Conservation (phyloP, 2,329 filamentous ascomycete genomes). For the Cladobotryum mycophilum region DNA sequence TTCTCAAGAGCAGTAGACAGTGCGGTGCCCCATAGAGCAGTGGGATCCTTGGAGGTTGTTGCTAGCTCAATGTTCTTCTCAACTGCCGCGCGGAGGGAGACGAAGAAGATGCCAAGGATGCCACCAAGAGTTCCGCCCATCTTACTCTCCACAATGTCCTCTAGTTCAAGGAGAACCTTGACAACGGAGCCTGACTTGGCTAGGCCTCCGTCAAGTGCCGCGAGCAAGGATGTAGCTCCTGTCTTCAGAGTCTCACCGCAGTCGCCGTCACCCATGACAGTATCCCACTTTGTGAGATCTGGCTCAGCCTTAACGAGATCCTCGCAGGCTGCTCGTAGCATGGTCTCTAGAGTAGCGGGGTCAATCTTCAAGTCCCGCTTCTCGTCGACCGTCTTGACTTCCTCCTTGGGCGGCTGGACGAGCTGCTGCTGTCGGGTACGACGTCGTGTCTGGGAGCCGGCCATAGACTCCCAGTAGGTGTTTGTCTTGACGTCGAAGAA, state of each 20-base stretch:
- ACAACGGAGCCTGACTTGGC: slow-evolving; percentile 39
- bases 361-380: slow-evolving; percentile 45
- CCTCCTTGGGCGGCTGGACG: slow-evolving; percentile 30
- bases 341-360: slow-evolving; percentile 43
- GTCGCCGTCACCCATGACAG: slow-evolving; percentile 59
- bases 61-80: slow-evolving; percentile 29
- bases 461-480: slow-evolving; percentile 47
- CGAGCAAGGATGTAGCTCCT: slow-evolving; percentile 43
- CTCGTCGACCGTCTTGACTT: slow-evolving; percentile 31
- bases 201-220: slow-evolving; percentile 38
- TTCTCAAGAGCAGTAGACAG: slow-evolving; percentile 39
- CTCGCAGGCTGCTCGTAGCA: slow-evolving; percentile 48
- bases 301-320: slow-evolving; percentile 53
- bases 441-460: slow-evolving; percentile 36
- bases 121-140: slow-evolving; percentile 50
- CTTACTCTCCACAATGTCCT: slow-evolving; percentile 49
- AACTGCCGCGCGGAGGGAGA: slow-evolving; percentile 39
- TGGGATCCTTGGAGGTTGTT: slow-evolving; percentile 22
- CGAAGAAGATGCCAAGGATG: slow-evolving; percentile 49
- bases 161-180: slow-evolving; percentile 41
- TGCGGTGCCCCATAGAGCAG: slow-evolving; percentile 38
- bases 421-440: slow-evolving; percentile 37
- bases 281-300: slow-evolving; percentile 57
- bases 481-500: slow-evolving; percentile 61
- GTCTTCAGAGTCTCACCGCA: slow-evolving; percentile 57